Evolutionary conservation across 164 flowering plant genomes (phyloP), one percentile per base, ranked within the genome.

Genomic region (Echeveria elegans): DNA sequence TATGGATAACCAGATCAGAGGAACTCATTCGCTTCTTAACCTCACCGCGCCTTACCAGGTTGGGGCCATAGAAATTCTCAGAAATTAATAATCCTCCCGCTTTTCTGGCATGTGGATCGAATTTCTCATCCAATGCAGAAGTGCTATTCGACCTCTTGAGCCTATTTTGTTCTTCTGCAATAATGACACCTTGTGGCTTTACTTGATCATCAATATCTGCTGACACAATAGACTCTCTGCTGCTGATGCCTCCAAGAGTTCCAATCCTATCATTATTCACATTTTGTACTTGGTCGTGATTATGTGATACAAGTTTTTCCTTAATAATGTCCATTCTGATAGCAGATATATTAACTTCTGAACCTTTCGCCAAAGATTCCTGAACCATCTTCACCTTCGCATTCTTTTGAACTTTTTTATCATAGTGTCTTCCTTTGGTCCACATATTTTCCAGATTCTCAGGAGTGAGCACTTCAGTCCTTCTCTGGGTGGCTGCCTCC

Each of bases 401-500:
- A 65, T 23, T 73, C 52, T 86, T 86, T 38, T 74, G 76, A 67
- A 70, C 76, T 79, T 85, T 92, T 66, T 66, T 77, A 72, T 82
- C 88, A 56, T 95, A 92, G 66, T 92, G 81, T 76, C 98, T 85
- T 74, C 99, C 99, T 73, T 72, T 90, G 37, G 93, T 69, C 99
- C 99, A 95, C 86, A 92, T 79, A 78, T 92, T 92, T 61, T 95
- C 99, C 69, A 95, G 97, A 86, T 95, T 92, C 77, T 95, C 99
- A 77, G 99, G 99, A 73, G 83, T 78, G 74, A 95, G 97, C 77
- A 92, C 91, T 79, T 95, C 96, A 63, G 95, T 83, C 80, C 99
- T 86, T 80, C 97, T 88, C 81, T 90, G 92, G 63, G 88, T 84
- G 61, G 89, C 98, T 43, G 90, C 97, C 69, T 92, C 95, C 47